These are phyloP conservation scores for Pestalotiopsis sp. DNA, from an alignment of 2,329 filamentous ascomycete species.

Conservation along the genomic window DNA sequence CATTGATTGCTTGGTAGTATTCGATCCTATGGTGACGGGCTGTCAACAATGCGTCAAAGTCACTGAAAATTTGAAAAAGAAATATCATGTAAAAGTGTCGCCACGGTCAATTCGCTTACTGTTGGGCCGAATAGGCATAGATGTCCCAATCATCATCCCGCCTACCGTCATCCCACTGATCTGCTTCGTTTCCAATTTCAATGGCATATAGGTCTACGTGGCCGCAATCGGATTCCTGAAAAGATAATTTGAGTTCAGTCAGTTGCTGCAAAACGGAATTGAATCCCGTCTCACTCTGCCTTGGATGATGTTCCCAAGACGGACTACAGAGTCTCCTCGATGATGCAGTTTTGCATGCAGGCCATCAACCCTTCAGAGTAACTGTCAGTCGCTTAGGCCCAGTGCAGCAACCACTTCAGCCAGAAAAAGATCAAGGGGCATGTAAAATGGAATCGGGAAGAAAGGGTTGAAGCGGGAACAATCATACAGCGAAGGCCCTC, in stretches of 20 bases:
- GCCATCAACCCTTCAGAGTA: too few species aligned
- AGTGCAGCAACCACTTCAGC: too few species aligned
- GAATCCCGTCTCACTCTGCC: background rate
- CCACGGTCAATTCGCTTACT: background rate
- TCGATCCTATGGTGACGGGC: background rate
- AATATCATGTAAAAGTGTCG: background rate
- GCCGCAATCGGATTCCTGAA: background rate
- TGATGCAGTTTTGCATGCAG: too few species aligned
- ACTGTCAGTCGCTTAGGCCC: too few species aligned
- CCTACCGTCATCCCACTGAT: background rate
- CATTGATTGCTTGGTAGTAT: background rate
- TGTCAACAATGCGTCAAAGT: background rate
- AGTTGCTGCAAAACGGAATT: background rate
- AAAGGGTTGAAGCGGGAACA: background rate
- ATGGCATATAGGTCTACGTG: background rate
- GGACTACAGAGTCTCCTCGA: too few species aligned
- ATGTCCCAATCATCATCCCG: background rate
- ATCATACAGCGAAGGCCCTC: background rate
- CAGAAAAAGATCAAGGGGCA: background rate
- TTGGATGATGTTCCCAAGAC: too few species aligned
- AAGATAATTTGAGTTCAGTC: background rate
- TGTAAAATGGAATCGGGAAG: background rate
- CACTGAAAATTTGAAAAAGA: background rate
- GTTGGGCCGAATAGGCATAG: background rate
- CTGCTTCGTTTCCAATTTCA: background rate